These are phyloP conservation scores for Pythium scleroteichum DNA, from an alignment of 352 stramenopile genomes.

Conservation along the genomic window DNA sequence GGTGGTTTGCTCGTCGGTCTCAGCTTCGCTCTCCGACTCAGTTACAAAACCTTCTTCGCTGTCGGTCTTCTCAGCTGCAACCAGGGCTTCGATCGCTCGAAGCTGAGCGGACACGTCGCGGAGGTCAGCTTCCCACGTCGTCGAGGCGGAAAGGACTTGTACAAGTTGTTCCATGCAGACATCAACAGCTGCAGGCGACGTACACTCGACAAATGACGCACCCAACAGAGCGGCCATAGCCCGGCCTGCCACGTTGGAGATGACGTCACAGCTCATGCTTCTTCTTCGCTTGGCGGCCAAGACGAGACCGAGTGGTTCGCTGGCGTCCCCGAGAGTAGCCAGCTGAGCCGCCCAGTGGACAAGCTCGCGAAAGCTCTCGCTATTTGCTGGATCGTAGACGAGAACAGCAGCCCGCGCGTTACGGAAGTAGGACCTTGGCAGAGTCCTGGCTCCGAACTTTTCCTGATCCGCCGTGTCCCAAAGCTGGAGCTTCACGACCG, in stretches of 20 bases:
- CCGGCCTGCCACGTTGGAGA: not conserved
- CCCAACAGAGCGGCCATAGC: constrained; percentile 11
- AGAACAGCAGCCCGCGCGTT: constrained; percentile 42
- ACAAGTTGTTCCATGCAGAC: not conserved
- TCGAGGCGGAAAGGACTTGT: not conserved
- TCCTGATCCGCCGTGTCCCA: constrained; percentile 59
- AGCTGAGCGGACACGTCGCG: not conserved
- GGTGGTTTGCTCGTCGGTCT: not conserved
- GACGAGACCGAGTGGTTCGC: constrained; percentile 30
- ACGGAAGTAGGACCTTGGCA: constrained; percentile 48
- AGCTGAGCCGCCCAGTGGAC: constrained; percentile 38
- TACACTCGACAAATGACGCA: constrained; percentile 6
- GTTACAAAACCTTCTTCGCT: not conserved
- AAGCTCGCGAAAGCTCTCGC: constrained; percentile 36
- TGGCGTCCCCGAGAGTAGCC: constrained; percentile 15
- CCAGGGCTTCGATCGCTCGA: not conserved
- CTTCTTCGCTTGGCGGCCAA: constrained; percentile 33
- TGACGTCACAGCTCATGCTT: not conserved
- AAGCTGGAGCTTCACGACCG: constrained; percentile 50
- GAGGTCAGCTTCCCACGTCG: constrained; percentile 3
- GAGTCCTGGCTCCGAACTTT: constrained; percentile 33
- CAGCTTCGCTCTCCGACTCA: constrained; percentile 14
- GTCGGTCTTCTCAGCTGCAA: not conserved
- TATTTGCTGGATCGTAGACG: constrained; percentile 44
- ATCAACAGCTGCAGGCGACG: not conserved